Percentiles rank a stretch among this genome's conserved stretches.
phyloP scores from a whole-genome alignment of 441 rosid genomes.

The Syzygium malaccense region DNA sequence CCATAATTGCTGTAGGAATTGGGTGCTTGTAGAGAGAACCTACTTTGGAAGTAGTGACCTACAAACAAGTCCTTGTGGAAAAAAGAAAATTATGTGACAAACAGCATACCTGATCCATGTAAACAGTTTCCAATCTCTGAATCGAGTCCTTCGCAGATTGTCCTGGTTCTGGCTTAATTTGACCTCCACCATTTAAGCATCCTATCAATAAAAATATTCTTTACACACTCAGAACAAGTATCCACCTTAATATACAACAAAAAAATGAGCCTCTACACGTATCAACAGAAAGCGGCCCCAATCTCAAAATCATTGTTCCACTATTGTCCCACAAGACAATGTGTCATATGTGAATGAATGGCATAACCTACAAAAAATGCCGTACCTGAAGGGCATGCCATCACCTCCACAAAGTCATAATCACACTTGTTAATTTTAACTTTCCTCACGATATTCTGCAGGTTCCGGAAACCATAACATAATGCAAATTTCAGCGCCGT shows the following conservation, averaged over 20 bases:
- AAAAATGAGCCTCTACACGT: not conserved
- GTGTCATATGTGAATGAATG: not conserved
- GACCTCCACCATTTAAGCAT: slow-evolving; percentile 95
- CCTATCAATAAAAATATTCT: slow-evolving; percentile 28
- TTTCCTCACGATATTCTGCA: slow-evolving; percentile 86
- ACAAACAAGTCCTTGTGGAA: not conserved
- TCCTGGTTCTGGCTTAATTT: slow-evolving; percentile 79
- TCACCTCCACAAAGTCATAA: slow-evolving; percentile 90
- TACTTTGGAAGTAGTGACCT: not conserved
- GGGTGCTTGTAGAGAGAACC: not conserved
- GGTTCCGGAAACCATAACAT: slow-evolving; percentile 91
- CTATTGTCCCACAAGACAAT: not conserved
- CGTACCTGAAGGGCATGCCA: slow-evolving; percentile 97
- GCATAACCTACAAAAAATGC: not conserved
- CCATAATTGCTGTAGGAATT: not conserved
- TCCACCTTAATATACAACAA: not conserved
- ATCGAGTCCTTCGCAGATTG: slow-evolving; percentile 80
- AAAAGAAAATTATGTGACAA: not conserved
- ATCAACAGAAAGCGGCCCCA: not conserved
- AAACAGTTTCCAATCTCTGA: slow-evolving; percentile 48
- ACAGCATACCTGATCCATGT: slow-evolving; percentile 66
- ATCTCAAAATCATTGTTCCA: not conserved
- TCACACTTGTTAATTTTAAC: slow-evolving; percentile 68
- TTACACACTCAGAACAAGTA: not conserved
- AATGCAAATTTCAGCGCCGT: slow-evolving; percentile 64